Evolutionary conservation across 2,329 filamentous ascomycete genomes (phyloP), one percentile per base, ranked within the genome.

Genomic region (Aspergillus brunneoviolaceus): DNA sequence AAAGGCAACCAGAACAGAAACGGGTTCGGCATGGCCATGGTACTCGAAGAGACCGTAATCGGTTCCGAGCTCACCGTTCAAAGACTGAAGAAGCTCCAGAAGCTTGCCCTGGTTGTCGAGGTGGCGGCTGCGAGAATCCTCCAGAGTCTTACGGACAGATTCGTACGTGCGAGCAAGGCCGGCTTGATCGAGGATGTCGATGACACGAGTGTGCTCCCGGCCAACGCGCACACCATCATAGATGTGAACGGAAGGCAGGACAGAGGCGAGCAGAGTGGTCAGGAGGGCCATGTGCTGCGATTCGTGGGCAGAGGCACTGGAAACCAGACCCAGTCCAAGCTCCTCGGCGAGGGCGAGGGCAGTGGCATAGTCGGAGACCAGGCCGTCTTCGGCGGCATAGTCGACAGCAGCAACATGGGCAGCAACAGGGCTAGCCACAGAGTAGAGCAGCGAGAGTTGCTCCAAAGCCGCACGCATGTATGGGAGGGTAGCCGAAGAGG

Each of bases 21-120:
- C 90, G 4, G 95, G 87, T 49, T 87, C 81, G 52, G 85, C 81
- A 73, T 98, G 92, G 25, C 95, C 95, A 70, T 89, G 85, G 80
- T 99, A 99, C 79, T 99, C 95, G 69, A 98, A 99, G 6, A 92
- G 87, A 70, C 89, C 85, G 75, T 99, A 99, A 66, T 94, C 88
- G 49, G 95, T 98, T 60, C 94, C 95, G 25, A 99, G 87, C 80
- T 98, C 92, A 63, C 87, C 86, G 77, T 98, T 99, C 79, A 96
- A 88, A 23, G 88, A 84, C 64, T 86, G 84, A 54, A 96, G 80
- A 7, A 94, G 79, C 67, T 87, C 86, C 49, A 88, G 76, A n/a
- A 88, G 81, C 77, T 89, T 92, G 63, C 87, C 89, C 57, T 91
- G 89, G 48, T 84, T 82, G 74, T 90, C 89, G 4, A 89, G 80